phyloP scores from a whole-genome alignment of 768 basidiomycete genomes.

The Psilocybe tampanensis region DNA sequence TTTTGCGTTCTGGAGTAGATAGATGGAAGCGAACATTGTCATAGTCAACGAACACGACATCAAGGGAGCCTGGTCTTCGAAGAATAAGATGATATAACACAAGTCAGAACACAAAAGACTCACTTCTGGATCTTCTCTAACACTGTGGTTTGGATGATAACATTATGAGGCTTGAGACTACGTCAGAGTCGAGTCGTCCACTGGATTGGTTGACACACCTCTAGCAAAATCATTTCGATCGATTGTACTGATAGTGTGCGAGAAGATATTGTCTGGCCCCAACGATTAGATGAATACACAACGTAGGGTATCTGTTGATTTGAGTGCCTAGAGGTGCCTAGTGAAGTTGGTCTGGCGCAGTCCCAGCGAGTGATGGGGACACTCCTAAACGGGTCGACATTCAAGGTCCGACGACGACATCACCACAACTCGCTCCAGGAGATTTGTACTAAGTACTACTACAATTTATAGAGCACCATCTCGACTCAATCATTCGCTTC shows the following conservation, averaged over 20 bases:
- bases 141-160: conserved; percentile 90
- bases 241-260: neutral
- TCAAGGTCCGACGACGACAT: neutral
- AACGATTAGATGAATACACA: neutral
- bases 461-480: no score
- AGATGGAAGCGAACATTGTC: conserved; percentile 96
- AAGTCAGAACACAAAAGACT: neutral
- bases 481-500: no score
- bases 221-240: conserved; percentile 76
- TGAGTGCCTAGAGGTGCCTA: neutral
- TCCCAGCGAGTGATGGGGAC: neutral
- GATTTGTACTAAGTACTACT: no score
- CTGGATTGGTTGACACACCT: conserved; percentile 49
- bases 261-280: neutral
- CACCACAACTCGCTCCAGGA: no score
- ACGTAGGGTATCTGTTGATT: neutral
- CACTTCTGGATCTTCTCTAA: conserved; percentile 87
- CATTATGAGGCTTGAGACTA: conserved; percentile 74
- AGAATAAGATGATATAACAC: conserved; percentile 13
- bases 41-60: conserved; percentile 97
- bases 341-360: conserved; percentile 26
- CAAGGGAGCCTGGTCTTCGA: conserved; percentile 82
- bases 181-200: neutral
- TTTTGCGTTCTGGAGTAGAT: conserved; percentile 86
- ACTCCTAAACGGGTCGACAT: neutral